These are phyloP conservation scores for Fusarium cyanostomum DNA, from an alignment of 2,329 filamentous ascomycete genomes.

Conservation along the genomic window DNA sequence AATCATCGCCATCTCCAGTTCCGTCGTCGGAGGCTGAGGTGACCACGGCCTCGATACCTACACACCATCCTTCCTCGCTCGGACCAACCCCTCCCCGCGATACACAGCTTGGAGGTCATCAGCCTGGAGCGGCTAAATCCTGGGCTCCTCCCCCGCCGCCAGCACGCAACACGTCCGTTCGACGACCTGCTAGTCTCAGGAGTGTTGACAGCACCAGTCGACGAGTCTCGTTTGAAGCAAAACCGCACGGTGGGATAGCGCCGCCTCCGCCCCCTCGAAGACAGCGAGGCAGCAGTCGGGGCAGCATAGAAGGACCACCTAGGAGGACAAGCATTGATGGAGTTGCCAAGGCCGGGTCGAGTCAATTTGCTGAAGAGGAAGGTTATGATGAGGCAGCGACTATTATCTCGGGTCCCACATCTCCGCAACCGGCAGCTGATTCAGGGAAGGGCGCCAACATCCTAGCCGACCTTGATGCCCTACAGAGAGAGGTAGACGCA, in stretches of 20 bases:
- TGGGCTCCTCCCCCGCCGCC: slow-evolving; percentile 56
- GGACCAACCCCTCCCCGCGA: slow-evolving; percentile 25
- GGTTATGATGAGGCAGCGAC: slow-evolving; percentile 3
- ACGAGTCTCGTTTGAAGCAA: slow-evolving; percentile 43
- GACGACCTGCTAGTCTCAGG: slow-evolving; percentile 56
- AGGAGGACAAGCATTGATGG: slow-evolving; percentile 49
- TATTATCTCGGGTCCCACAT: slow-evolving; percentile 20
- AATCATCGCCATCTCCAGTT: slow-evolving; percentile 31
- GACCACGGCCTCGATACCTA: slow-evolving; percentile 9
- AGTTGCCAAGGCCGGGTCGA: slow-evolving; percentile 29
- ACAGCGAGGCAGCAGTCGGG: slow-evolving; percentile 57
- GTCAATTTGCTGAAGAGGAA: slow-evolving; percentile 31
- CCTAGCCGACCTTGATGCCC: slow-evolving; percentile 74
- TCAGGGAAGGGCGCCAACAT: slow-evolving; percentile 63
- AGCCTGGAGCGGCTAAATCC: slow-evolving; percentile 21
- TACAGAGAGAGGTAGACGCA: slow-evolving; percentile 81
- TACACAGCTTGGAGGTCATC: slow-evolving; percentile 20
- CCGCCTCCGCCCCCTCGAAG: slow-evolving; percentile 62
- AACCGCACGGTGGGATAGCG: slow-evolving; percentile 43
- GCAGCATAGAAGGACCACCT: slow-evolving; percentile 51
- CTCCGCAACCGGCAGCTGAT: slow-evolving; percentile 32
- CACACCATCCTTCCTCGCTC: slow-evolving; percentile 16
- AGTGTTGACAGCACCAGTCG: slow-evolving; percentile 52
- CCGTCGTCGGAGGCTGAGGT: slow-evolving; percentile 33
- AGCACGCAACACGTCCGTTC: slow-evolving; percentile 54